phyloP scores from a whole-genome alignment of 768 basidiomycete species.

The Tulasnella sp. region DNA sequence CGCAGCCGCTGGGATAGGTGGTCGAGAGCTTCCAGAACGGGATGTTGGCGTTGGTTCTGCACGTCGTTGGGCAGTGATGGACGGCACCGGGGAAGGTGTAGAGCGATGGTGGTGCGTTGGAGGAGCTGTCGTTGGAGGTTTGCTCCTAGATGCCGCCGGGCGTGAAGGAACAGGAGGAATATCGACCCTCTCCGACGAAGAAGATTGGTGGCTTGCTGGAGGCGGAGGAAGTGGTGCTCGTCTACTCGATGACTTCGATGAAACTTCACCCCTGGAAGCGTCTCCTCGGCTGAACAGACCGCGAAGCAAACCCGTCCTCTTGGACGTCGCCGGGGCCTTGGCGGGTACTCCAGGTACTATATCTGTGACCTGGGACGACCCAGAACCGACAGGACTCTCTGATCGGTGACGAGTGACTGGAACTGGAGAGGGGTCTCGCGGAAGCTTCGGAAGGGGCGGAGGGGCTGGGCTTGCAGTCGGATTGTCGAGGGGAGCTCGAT shows the following conservation, averaged over 20 bases:
- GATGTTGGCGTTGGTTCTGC: neutral
- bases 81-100: neutral
- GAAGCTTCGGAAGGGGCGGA: neutral
- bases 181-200: neutral
- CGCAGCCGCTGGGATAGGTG: neutral
- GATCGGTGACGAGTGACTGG: neutral
- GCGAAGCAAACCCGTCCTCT: neutral
- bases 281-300: neutral
- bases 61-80: neutral
- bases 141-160: conserved; percentile 1
- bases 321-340: neutral
- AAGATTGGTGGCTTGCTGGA: neutral
- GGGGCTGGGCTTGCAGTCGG: neutral
- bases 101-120: neutral
- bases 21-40: neutral
- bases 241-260: neutral
- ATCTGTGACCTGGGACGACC: neutral
- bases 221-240: neutral
- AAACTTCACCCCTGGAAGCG: neutral
- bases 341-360: neutral
- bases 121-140: neutral
- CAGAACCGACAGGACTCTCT: neutral
- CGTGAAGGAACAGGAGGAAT: neutral
- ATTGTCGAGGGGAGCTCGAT: neutral
- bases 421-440: neutral